phyloP scores from a whole-genome alignment of 257 asterid genomes.

The Solanum pinnatisectum region DNA sequence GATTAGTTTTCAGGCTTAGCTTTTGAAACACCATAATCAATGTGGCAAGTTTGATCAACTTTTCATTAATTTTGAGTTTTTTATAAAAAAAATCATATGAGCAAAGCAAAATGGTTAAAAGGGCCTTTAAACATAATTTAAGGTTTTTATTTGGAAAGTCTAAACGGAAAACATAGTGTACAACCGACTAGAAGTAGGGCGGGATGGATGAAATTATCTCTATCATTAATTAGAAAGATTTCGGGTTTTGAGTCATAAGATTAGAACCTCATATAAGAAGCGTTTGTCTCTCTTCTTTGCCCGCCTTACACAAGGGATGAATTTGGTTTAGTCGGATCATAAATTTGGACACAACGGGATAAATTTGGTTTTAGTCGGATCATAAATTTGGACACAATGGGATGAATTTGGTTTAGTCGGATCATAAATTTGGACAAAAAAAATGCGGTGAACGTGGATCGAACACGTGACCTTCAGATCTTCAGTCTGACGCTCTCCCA shows the following conservation, averaged over 20 bases:
- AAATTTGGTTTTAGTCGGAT: no score
- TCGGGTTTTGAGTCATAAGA: neutral
- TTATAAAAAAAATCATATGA: neutral
- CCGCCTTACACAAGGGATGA: no score
- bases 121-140: neutral
- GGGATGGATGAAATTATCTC: neutral
- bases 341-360: no score
- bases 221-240: neutral
- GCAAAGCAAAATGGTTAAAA: neutral
- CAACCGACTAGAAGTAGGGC: neutral
- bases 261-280: no score
- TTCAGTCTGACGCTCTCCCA: constrained; percentile 96
- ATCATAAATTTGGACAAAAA: no score
- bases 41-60: neutral
- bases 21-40: neutral
- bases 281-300: no score
- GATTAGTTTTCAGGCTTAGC: neutral
- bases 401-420: no score
- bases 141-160: neutral
- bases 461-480: constrained; percentile 86
- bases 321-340: no score
- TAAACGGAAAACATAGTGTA: no score
- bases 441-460: constrained; percentile 90
- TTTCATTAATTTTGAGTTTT: neutral
- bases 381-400: no score